A percentile compares a stretch with the other conserved stretches of the same genome.
Conservation (phyloP, 1,139 yeast genomes). For the Magnusiomyces tetraspermus region DNA sequence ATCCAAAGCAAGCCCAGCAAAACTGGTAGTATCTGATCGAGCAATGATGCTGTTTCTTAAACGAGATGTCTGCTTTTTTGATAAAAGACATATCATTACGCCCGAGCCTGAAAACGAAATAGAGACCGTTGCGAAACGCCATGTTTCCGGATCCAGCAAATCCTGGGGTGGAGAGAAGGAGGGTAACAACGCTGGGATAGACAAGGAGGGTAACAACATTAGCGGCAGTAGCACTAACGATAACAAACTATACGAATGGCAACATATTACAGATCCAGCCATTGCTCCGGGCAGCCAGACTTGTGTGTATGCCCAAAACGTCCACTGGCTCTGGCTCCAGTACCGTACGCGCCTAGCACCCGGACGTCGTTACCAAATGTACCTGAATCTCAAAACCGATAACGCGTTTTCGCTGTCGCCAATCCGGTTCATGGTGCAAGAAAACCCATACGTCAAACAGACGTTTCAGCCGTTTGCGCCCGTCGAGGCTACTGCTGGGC, state of each 20-base stretch:
- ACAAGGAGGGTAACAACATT: neutral
- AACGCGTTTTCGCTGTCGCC: constrained; percentile 20
- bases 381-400: constrained; percentile 19
- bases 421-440: constrained; percentile 17
- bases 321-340: constrained; percentile 20
- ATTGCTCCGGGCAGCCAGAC: constrained; percentile 18
- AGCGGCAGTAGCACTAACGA: neutral
- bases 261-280: constrained; percentile 19
- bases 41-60: constrained; percentile 4
- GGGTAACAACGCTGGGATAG: no score
- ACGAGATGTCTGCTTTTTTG: constrained; percentile 13
- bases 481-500: constrained; percentile 9
- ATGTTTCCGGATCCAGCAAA: neutral
- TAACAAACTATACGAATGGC: constrained; percentile 13
- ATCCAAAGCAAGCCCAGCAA: neutral
- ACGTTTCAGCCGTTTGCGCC: constrained; percentile 12
- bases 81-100: constrained; percentile 9
- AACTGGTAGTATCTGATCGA: constrained; percentile 5
- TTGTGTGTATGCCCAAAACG: constrained; percentile 24
- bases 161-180: no score
- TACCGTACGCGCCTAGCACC: constrained; percentile 24
- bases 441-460: constrained; percentile 10
- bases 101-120: constrained; percentile 8
- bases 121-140: neutral
- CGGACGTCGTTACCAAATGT: constrained; percentile 21